Evolutionary conservation across 495 filamentous ascomycete species (phyloP).

Genomic region (Schizothecium vesticola): DNA sequence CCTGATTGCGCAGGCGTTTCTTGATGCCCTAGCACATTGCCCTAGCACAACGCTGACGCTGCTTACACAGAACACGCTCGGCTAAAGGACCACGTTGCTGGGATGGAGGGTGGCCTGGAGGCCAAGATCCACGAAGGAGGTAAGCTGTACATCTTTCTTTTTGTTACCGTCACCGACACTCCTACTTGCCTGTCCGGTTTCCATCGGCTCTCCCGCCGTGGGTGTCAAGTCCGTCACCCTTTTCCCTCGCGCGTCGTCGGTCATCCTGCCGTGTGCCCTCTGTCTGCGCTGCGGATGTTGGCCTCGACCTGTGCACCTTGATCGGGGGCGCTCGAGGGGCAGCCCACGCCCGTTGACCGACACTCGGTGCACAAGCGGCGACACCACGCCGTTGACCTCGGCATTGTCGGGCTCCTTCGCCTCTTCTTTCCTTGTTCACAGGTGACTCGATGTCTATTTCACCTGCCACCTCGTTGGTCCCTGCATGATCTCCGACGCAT

Average conservation of each 20-base stretch:
- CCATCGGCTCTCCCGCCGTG: slow-evolving; percentile 30
- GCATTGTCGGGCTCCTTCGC: background rate
- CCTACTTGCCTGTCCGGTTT: slow-evolving; percentile 24
- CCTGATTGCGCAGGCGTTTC: slow-evolving; percentile 1
- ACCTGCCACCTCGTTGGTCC: slow-evolving; percentile 2
- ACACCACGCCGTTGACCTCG: slow-evolving; percentile 1
- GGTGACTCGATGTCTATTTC: slow-evolving; percentile 1
- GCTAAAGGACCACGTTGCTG: slow-evolving; percentile 82
- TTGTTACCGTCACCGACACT: slow-evolving; percentile 7
- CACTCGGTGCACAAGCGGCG: background rate
- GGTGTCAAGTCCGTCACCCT: background rate
- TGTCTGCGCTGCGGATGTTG: slow-evolving; percentile 1
- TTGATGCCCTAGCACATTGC: slow-evolving; percentile 5
- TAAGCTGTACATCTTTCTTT: slow-evolving; percentile 40
- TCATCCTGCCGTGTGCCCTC: background rate
- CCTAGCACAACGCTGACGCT: slow-evolving; percentile 19
- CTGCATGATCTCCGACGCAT: slow-evolving; percentile 27
- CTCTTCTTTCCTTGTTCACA: background rate
- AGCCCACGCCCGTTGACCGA: background rate
- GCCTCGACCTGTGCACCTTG: background rate
- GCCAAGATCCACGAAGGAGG: slow-evolving; percentile 90
- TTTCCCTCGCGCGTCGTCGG: background rate
- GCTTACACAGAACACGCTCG: slow-evolving; percentile 73
- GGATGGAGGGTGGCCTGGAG: slow-evolving; percentile 87
- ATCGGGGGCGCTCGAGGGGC: background rate